Conservation (phyloP, 495 filamentous ascomycete genomes). For the Talaromyces proteolyticus region DNA sequence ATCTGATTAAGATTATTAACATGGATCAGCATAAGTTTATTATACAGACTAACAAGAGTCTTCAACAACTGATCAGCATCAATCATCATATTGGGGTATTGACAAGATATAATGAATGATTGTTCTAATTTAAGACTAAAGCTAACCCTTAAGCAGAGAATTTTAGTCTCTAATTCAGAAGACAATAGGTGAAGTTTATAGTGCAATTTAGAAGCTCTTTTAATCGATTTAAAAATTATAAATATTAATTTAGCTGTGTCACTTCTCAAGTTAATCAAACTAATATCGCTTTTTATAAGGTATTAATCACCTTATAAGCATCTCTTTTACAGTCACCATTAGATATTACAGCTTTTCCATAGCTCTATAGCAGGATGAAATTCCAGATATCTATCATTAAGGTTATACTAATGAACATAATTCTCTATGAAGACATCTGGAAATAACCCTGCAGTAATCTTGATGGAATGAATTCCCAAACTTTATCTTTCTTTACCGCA, state of each 20-base stretch:
- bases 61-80: conserved; percentile 44
- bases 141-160: conserved; percentile 43
- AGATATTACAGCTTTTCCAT: conserved; percentile 39
- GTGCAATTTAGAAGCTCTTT: conserved; percentile 28
- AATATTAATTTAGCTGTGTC: conserved; percentile 20
- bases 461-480: conserved; percentile 40
- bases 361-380: conserved; percentile 35
- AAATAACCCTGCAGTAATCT: conserved; percentile 32
- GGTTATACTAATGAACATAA: conserved; percentile 54
- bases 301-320: background rate
- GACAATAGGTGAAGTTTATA: conserved; percentile 15
- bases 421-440: conserved; percentile 39
- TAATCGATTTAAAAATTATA: conserved; percentile 23
- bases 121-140: conserved; percentile 34
- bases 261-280: conserved; percentile 28
- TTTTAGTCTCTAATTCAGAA: conserved; percentile 25
- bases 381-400: conserved; percentile 35
- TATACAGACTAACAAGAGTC: conserved; percentile 46
- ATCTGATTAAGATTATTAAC: conserved; percentile 17
- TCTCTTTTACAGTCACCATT: conserved; percentile 15
- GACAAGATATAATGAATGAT: conserved; percentile 33
- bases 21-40: conserved; percentile 8
- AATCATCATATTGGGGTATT: conserved; percentile 50
- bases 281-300: conserved; percentile 6
- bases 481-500: conserved; percentile 5